phyloP scores from a whole-genome alignment of 2,329 filamentous ascomycete species.

The Tolypocladium paradoxum region DNA sequence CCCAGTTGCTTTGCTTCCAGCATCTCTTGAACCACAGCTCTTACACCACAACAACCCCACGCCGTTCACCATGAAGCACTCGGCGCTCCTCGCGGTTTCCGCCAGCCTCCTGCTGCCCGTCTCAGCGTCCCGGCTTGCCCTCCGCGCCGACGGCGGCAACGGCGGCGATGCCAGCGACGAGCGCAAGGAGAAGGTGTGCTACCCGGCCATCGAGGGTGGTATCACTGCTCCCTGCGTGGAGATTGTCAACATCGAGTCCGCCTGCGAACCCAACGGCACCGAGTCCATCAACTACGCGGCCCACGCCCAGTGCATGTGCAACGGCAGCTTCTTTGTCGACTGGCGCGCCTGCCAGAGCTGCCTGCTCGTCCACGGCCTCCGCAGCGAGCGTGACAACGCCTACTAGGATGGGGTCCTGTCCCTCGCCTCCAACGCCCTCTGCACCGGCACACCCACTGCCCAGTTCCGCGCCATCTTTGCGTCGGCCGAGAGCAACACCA shows the following conservation, averaged over 20 bases:
- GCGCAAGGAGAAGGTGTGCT: conserved; percentile 4
- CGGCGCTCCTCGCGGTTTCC: conserved; percentile 2
- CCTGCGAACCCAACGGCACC: conserved; percentile 19
- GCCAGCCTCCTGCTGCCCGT: conserved; percentile 5
- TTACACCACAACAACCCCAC: neutral
- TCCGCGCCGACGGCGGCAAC: neutral
- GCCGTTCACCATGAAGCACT: conserved; percentile 7
- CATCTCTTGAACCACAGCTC: neutral
- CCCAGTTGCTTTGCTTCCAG: neutral
- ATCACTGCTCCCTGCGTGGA: conserved; percentile 17
- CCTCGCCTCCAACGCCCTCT: conserved; percentile 23
- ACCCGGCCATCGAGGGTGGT: conserved; percentile 1
- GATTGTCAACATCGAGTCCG: conserved; percentile 16
- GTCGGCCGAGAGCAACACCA: conserved; percentile 14
- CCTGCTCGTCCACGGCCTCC: conserved; percentile 27
- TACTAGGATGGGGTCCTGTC: conserved; percentile 24
- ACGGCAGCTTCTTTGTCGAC: conserved; percentile 29
- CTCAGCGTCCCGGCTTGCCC: conserved; percentile 1
- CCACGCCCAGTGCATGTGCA: conserved; percentile 30
- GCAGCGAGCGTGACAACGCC: conserved; percentile 20
- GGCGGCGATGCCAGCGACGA: neutral
- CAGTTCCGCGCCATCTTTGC: conserved; percentile 22
- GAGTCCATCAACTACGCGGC: conserved; percentile 11
- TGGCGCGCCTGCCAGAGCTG: conserved; percentile 31
- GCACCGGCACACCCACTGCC: conserved; percentile 26